Evolutionary conservation across 495 filamentous ascomycete genomes (phyloP).

Genomic region (Thermothielavioides terrestris): DNA sequence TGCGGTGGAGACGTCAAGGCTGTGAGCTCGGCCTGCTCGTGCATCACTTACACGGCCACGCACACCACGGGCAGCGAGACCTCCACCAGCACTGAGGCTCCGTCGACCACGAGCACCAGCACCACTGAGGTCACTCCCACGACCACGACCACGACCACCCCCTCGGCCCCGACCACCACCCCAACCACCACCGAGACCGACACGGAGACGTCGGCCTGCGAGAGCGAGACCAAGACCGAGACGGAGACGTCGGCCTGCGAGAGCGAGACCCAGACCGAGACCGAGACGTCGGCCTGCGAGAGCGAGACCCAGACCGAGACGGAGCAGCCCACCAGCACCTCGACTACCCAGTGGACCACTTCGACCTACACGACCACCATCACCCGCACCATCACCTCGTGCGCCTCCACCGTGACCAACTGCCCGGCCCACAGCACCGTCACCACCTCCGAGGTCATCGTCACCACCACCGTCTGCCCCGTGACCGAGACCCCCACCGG

Average conservation of each 20-base stretch:
- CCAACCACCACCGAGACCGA: neutral
- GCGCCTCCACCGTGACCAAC: slow-evolving; percentile 45
- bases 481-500: slow-evolving; percentile 33
- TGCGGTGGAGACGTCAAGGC: slow-evolving; percentile 13
- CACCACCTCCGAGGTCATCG: slow-evolving; percentile 44
- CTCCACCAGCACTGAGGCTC: neutral
- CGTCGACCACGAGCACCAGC: neutral
- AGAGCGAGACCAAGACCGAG: neutral
- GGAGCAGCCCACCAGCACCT: neutral
- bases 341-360: slow-evolving; percentile 34
- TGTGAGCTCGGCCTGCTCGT: slow-evolving; percentile 32
- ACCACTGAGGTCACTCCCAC: slow-evolving; percentile 19
- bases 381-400: slow-evolving; percentile 48
- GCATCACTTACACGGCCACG: slow-evolving; percentile 26
- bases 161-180: neutral
- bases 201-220: too few species aligned
- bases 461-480: slow-evolving; percentile 53
- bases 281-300: slow-evolving; percentile 5
- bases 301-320: slow-evolving; percentile 7
- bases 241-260: too few species aligned
- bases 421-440: slow-evolving; percentile 47
- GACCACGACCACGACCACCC: slow-evolving; percentile 2
- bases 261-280: neutral
- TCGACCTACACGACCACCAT: slow-evolving; percentile 52
- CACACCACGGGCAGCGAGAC: neutral